Percentiles rank a stretch among this genome's conserved stretches.
Conservation (phyloP, 163 green algal genomes). For the Chloroidium sp. region DNA sequence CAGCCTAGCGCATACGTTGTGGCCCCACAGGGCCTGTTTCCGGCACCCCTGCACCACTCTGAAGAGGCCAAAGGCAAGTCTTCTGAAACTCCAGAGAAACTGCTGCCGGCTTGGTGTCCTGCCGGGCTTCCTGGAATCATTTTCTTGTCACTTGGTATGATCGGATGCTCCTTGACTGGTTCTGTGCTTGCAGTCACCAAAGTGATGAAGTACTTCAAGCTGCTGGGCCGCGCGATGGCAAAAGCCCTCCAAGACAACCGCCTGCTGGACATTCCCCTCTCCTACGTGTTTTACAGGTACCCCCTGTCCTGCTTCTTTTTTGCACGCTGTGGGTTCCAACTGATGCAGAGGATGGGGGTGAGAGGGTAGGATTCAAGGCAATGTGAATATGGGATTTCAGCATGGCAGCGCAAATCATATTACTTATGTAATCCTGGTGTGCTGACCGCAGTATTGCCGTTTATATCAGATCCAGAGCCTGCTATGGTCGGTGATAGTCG, state of each 20-base stretch:
- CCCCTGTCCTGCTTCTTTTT: not conserved
- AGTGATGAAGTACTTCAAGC: constrained; percentile 59
- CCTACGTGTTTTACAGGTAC: constrained; percentile 68
- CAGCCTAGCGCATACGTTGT: not conserved
- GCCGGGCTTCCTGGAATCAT: no score
- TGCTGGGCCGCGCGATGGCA: constrained; percentile 70
- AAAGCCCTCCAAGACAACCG: constrained; percentile 87
- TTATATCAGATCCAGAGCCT: no score
- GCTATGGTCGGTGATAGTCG: no score
- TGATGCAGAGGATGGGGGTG: not conserved
- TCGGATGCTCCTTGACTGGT: no score
- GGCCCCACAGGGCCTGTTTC: constrained; percentile 84
- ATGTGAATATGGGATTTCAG: no score
- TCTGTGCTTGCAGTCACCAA: constrained; percentile 7
- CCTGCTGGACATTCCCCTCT: constrained; percentile 86
- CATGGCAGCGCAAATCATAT: no score
- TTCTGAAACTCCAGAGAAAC: no score
- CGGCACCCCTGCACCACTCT: constrained; percentile 47
- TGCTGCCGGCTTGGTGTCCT: no score
- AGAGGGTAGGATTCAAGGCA: no score
- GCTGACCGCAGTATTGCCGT: no score
- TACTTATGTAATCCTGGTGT: no score
- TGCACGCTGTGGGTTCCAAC: not conserved
- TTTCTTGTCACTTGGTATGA: no score
- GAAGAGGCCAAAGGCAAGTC: not conserved